Percentiles rank a stretch among this genome's conserved stretches.
These are phyloP conservation scores for Amaranthus tricolor DNA, from an alignment of 179 eudicot species.

Conservation along the genomic window DNA sequence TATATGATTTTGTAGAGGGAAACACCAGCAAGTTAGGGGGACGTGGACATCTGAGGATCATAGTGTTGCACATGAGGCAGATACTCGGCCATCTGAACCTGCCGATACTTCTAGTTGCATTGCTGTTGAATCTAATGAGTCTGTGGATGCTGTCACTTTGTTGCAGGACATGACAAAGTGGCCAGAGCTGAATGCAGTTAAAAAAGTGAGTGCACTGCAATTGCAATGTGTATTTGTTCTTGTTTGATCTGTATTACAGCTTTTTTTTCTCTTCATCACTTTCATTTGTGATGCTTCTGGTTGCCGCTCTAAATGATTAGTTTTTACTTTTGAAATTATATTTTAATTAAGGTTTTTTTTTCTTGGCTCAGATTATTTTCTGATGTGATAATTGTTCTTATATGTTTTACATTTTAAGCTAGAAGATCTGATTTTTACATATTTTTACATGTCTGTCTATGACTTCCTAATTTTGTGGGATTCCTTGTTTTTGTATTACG, in stretches of 20 bases:
- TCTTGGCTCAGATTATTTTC: neutral
- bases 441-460: too few species aligned
- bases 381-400: neutral
- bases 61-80: conserved; percentile 42
- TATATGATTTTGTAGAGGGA: conserved; percentile 46
- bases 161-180: conserved; percentile 46
- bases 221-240: neutral
- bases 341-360: neutral
- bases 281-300: neutral
- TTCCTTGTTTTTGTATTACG: neutral
- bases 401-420: neutral
- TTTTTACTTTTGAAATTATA: neutral
- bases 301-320: neutral
- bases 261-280: neutral
- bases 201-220: conserved; percentile 48
- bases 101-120: conserved; percentile 42
- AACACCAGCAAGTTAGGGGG: conserved; percentile 46
- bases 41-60: conserved; percentile 30
- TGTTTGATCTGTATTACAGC: neutral
- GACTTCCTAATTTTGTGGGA: neutral
- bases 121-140: conserved; percentile 37
- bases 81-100: conserved; percentile 34
- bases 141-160: conserved; percentile 41
- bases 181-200: conserved; percentile 47
- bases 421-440: neutral